Base-by-base conservation (phyloP, 208 protist species). In the Leishmania mexicana region DNA sequence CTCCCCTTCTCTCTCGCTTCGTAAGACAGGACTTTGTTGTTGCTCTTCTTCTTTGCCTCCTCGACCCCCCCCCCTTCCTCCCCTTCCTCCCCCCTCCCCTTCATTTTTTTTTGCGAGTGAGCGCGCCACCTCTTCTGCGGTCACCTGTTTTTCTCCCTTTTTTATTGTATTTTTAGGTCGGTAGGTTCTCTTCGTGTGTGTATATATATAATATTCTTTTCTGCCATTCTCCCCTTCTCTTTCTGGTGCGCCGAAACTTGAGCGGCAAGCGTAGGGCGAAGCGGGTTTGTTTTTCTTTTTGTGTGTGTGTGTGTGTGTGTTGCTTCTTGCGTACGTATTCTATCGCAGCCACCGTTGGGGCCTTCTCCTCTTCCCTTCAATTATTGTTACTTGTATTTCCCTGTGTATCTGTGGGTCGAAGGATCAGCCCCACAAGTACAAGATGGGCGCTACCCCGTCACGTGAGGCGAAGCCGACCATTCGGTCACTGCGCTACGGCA, bases 401-500 rank as follows among this genome's bases (percentile, higher is more conserved):
- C 28, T n/a, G 64, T 68, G 64, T 17, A 3, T 21, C 28, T 42
- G 62, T 68, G 62, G 7, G 31, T 19, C 13, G 8, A 71, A 74
- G 35, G n/a, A 28, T 62, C 24, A 58, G 42, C 76, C 8, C 17
- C 40, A 24, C 49, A 28, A 70, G 65, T 38, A 15, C 13, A 40
- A 13, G 49, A 95, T 93, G 92, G 92, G 92, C 78, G 88, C 76
- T 0, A 38, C 92, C 76, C 92, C 92, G 67, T 89, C 88, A 11
- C 83, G 87, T 24, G 87, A 95, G 58, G 83, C 83, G 13, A 78
- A 88, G 28, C 78, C 83, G 28, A 89, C 78, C 58, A 86, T 95
- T 38, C 92, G 86, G 75, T 89, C 87, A 80, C 88, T 95, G 58
- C 89, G 92, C 70, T 95, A 95, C 78, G 92, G 92, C 73, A 91